phyloP scores from a whole-genome alignment of 2,329 filamentous ascomycete genomes.

The Monosporascus sp. region DNA sequence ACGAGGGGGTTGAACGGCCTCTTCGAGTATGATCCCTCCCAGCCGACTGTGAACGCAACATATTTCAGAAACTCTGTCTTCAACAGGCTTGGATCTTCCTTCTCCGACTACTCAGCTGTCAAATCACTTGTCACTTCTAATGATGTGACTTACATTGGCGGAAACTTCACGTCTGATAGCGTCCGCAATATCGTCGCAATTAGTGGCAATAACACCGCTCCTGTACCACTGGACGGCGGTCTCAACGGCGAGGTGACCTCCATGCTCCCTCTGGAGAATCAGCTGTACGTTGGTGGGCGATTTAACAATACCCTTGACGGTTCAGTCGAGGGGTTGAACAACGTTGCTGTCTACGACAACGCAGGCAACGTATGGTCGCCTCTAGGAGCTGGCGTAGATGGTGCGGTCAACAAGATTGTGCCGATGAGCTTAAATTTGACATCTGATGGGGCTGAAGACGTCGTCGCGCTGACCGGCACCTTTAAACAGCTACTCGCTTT shows the following conservation, averaged over 20 bases:
- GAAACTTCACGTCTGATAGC: slow-evolving; percentile 69
- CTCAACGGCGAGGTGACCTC: slow-evolving; percentile 74
- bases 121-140: slow-evolving; percentile 61
- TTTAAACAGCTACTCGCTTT: slow-evolving; percentile 72
- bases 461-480: slow-evolving; percentile 72
- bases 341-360: slow-evolving; percentile 72
- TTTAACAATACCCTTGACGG: slow-evolving; percentile 70
- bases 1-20: slow-evolving; percentile 82
- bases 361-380: slow-evolving; percentile 65
- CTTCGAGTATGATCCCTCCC: slow-evolving; percentile 76
- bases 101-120: slow-evolving; percentile 63
- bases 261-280: slow-evolving; percentile 61
- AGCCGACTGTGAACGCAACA: slow-evolving; percentile 50
- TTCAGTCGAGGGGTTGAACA: slow-evolving; percentile 59
- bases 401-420: slow-evolving; percentile 68
- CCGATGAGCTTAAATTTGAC: slow-evolving; percentile 76
- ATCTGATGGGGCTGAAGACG: slow-evolving; percentile 59
- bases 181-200: slow-evolving; percentile 76
- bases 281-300: slow-evolving; percentile 75
- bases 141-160: slow-evolving; percentile 68
- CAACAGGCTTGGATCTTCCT: slow-evolving; percentile 67
- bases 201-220: slow-evolving; percentile 54
- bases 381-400: slow-evolving; percentile 82
- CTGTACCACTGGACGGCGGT: slow-evolving; percentile 62
- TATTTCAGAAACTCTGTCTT: slow-evolving; percentile 69